phyloP scores from a whole-genome alignment of 495 filamentous ascomycete genomes.

The Aspergillus nidulans region DNA sequence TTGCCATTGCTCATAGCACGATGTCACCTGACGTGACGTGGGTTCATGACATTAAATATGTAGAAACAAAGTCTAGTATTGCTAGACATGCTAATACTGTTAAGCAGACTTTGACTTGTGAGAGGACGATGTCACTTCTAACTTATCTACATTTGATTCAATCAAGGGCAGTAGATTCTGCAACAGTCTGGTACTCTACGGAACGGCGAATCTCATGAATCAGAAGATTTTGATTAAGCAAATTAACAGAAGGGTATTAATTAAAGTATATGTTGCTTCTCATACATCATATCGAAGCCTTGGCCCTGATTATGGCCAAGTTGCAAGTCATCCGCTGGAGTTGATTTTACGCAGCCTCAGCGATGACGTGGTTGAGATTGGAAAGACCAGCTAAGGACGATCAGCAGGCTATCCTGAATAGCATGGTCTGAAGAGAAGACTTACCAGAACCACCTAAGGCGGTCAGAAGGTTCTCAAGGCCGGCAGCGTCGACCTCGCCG shows the following conservation, averaged over 20 bases:
- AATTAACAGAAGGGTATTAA: background rate
- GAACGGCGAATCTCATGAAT: background rate
- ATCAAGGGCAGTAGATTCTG: too few species aligned
- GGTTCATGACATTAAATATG: too few species aligned
- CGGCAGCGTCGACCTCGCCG: constrained; percentile 15
- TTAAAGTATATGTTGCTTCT: background rate
- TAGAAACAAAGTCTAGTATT: too few species aligned
- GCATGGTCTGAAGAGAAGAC: too few species aligned
- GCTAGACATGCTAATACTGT: too few species aligned
- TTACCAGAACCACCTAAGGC: constrained; percentile 9
- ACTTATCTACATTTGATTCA: too few species aligned
- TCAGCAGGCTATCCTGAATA: too few species aligned
- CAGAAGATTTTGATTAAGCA: background rate
- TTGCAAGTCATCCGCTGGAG: background rate
- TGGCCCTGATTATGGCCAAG: background rate
- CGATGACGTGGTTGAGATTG: constrained; percentile 7
- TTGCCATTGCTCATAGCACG: too few species aligned
- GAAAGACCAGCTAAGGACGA: constrained; percentile 9
- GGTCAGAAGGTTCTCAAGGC: constrained; percentile 12
- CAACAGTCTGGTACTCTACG: too few species aligned
- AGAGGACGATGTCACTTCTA: too few species aligned
- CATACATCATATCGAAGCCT: background rate
- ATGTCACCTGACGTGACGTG: too few species aligned
- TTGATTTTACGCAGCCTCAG: background rate
- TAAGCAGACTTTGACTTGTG: too few species aligned